phyloP scores from a whole-genome alignment of 2,329 filamentous ascomycete genomes.

The Ascochyta lentis region DNA sequence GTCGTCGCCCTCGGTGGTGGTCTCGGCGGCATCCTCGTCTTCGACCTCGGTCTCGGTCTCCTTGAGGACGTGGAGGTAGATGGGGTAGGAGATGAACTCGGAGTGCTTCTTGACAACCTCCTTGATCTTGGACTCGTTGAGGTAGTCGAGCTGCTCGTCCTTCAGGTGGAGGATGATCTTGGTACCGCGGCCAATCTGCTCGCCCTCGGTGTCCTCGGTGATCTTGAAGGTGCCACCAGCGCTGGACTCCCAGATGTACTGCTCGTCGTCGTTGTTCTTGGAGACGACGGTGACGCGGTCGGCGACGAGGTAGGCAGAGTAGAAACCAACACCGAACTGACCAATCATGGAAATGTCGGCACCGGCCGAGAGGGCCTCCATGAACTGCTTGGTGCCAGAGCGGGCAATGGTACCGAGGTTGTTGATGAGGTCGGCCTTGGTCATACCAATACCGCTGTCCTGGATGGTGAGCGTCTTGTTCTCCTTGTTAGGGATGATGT shows the following conservation, averaged over 20 bases:
- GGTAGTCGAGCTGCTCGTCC: constrained; percentile 98
- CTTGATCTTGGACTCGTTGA: constrained; percentile 99
- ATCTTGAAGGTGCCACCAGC: constrained; percentile 98
- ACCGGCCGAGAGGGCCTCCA: constrained; percentile 98
- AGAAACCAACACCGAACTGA: constrained; percentile 99
- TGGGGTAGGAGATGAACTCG: constrained; percentile 99
- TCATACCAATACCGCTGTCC: constrained; percentile 99
- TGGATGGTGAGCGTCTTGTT: constrained; percentile 96
- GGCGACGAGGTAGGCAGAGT: constrained; percentile 99
- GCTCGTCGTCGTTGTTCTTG: constrained; percentile 99
- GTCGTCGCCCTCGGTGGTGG: constrained; percentile 76
- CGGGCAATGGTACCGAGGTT: constrained; percentile 99
- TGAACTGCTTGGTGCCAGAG: constrained; percentile 99
- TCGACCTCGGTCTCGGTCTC: constrained; percentile 99
- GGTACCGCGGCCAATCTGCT: constrained; percentile 90
- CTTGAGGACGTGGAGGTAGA: constrained; percentile 99
- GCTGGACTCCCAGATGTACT: constrained; percentile 99
- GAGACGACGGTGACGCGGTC: constrained; percentile 95
- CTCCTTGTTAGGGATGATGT: constrained; percentile 98
- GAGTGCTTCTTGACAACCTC: constrained; percentile 99
- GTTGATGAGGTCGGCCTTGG: constrained; percentile 99
- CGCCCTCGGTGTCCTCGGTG: constrained; percentile 85
- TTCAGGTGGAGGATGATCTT: constrained; percentile 99
- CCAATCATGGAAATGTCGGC: constrained; percentile 99
- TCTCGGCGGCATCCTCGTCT: constrained; percentile 80